Evolutionary conservation across 2,329 filamentous ascomycete species (phyloP), one percentile per base, ranked within the genome.

Genomic region (Teratosphaeria destructans): DNA sequence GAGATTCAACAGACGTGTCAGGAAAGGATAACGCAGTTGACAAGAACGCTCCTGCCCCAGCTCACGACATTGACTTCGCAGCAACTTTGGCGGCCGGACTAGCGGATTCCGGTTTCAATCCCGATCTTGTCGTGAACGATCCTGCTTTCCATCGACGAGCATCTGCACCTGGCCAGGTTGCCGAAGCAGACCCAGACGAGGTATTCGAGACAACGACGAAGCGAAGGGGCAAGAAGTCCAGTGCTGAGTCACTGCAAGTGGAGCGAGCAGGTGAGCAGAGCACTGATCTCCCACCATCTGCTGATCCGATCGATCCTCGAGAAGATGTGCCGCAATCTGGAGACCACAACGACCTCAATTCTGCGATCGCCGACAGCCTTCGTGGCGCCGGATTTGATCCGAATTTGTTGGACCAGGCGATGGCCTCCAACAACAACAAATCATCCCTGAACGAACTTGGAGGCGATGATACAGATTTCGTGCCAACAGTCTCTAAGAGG

Each of bases 81-180:
- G 77, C 76, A 4, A 76, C 77, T 4, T 66, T 80, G 7, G 76
- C 77, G 26, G 77, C 76, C 56, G 77, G 76, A 34, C 65, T 80
- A 14, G 71, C 75, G 59, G 73, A 77, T 56, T 77, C 75, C 29
- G 77, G 77, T 35, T 79, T 80, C 63, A 70, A 79, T 63, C 72
- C 76, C 4, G 69, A 75, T 55, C 68, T 77, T 35, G 76, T 79
- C 6, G 70, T 78, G 54, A 71, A 78, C 26, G 74, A 79, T 62
- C 71, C 74, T 23, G 57, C 61, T 0, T 74, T 72, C 59, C 70
- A 72, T 53, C 67, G 71, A 10, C 61, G 71, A 63, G 63, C 68
- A n/a, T 73, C 72, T 8, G 72, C 72, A 10, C 64, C 71, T 26
- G 66, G 62, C 43, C 58, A 61, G 3, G 55, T 66, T 12, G 65